A percentile compares a stretch with the other conserved stretches of the same genome.
Conservation (phyloP, 1,284 basidiomycete species). For the Hemileia vastatrix region DNA sequence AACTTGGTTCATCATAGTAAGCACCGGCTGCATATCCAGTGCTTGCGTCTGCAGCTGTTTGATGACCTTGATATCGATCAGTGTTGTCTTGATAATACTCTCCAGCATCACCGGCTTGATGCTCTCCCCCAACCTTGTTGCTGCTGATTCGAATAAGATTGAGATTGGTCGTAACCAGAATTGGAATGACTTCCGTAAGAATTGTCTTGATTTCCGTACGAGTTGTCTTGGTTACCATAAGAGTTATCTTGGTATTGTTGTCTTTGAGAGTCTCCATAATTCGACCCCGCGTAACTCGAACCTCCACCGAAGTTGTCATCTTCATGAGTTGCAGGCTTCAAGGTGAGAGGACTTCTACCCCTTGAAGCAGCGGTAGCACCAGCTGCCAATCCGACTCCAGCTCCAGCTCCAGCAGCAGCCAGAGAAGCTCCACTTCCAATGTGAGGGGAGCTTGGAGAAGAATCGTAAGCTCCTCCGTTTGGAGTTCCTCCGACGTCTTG, state of each 20-base stretch:
- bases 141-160: constrained; percentile 26
- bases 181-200: background rate
- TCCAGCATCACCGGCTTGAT: constrained; percentile 35
- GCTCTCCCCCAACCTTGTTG: constrained; percentile 37
- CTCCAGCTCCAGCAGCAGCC: background rate
- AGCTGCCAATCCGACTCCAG: background rate
- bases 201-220: background rate
- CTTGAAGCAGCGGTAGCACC: background rate
- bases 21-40: background rate
- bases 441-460: background rate
- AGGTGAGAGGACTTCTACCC: background rate
- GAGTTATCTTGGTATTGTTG: background rate
- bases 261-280: background rate
- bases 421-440: background rate
- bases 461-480: constrained; percentile 31
- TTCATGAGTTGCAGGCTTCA: background rate
- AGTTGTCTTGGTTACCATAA: no score
- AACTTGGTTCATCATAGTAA: background rate
- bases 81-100: constrained; percentile 35
- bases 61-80: no score
- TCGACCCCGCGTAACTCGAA: background rate
- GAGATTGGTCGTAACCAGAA: background rate
- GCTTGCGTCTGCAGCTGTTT: background rate
- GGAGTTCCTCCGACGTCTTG: constrained; percentile 30
- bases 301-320: background rate